phyloP scores from a whole-genome alignment of 805 yeast species.

The Cyberlindnera suaveolens region DNA sequence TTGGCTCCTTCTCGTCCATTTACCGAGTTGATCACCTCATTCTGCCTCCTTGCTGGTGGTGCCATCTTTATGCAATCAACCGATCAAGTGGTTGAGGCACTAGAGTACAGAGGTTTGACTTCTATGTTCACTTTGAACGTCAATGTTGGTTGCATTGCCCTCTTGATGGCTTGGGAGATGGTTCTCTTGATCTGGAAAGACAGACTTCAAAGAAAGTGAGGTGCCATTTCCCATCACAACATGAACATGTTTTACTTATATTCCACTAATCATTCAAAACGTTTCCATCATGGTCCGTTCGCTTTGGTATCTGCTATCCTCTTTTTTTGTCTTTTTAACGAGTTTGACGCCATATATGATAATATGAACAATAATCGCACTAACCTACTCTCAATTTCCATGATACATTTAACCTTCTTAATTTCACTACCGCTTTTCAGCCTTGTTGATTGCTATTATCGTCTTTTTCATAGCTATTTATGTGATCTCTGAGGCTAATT shows the following conservation, averaged over 20 bases:
- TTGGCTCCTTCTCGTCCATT: constrained; percentile 63
- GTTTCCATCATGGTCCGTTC: no score
- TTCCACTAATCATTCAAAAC: background rate
- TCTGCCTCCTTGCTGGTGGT: constrained; percentile 84
- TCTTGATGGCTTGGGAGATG: constrained; percentile 89
- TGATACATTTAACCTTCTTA: no score
- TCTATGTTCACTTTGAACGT: constrained; percentile 89
- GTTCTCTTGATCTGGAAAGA: constrained; percentile 55
- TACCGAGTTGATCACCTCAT: constrained; percentile 76
- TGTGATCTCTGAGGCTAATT: no score
- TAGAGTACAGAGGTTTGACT: constrained; percentile 78
- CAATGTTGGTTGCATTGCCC: constrained; percentile 68
- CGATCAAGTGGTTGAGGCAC: constrained; percentile 74
- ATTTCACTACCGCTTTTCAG: no score
- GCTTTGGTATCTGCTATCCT: no score
- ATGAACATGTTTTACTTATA: background rate
- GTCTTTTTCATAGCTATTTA: no score
- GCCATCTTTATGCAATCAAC: constrained; percentile 88
- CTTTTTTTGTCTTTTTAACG: background rate
- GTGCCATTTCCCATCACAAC: background rate
- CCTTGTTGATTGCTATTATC: no score
- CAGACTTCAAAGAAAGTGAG: constrained; percentile 31
- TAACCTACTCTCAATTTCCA: no score
- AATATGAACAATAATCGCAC: no score
- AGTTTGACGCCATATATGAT: background rate